A percentile compares a stretch with the other conserved stretches of the same genome.
These are phyloP conservation scores for Penicillium sp. DNA, from an alignment of 2,329 filamentous ascomycete species.

Conservation along the genomic window DNA sequence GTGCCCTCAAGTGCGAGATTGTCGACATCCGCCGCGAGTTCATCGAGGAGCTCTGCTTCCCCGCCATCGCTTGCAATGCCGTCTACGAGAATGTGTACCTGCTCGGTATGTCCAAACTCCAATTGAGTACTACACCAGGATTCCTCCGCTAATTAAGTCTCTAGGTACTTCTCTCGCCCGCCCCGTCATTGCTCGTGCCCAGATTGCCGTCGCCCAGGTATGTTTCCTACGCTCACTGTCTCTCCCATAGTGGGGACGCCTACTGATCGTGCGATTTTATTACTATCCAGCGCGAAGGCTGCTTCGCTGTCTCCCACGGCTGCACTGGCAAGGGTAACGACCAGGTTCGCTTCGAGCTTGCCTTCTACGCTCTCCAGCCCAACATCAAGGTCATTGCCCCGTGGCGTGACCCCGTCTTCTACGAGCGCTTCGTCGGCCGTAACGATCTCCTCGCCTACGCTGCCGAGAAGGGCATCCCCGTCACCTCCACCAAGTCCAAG, in stretches of 20 bases:
- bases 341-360: slow-evolving; percentile 55
- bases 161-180: slow-evolving; percentile 47
- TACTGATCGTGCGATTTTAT: not conserved
- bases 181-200: slow-evolving; percentile 53
- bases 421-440: slow-evolving; percentile 53
- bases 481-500: slow-evolving; percentile 52
- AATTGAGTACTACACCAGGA: not conserved
- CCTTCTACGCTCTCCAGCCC: slow-evolving; percentile 54
- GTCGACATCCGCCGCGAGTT: slow-evolving; percentile 72
- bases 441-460: slow-evolving; percentile 56
- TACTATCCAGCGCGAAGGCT: slow-evolving; percentile 44
- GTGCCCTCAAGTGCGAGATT: slow-evolving; percentile 66
- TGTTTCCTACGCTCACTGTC: not conserved
- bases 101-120: slow-evolving; percentile 48
- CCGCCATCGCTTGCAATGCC: slow-evolving; percentile 66
- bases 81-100: slow-evolving; percentile 71
- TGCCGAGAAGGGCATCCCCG: slow-evolving; percentile 51
- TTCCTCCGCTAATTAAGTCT: slow-evolving; percentile 10
- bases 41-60: slow-evolving; percentile 79
- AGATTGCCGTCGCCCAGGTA: slow-evolving; percentile 41
- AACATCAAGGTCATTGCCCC: slow-evolving; percentile 55
- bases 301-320: slow-evolving; percentile 50
- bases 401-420: slow-evolving; percentile 54
- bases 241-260: not conserved
- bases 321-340: slow-evolving; percentile 55